Evolutionary conservation across 306 rosid species (phyloP).

Genomic region (Vigna mungo): DNA sequence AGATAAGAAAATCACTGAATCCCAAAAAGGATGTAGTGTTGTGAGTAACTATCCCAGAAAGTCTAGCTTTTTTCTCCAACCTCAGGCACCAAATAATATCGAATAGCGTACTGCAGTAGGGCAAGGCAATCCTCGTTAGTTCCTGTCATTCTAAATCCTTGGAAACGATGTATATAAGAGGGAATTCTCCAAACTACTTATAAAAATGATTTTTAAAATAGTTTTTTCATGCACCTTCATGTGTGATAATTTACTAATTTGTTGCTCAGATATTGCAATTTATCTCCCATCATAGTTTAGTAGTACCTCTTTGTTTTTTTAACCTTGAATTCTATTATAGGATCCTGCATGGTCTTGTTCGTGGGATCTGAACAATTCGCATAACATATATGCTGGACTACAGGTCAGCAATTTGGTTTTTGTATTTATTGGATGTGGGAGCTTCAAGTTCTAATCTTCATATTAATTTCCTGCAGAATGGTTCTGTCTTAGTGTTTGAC

Average conservation of each 20-base stretch:
- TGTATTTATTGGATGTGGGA: conserved; percentile 18
- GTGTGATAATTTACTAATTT: conserved; percentile 1
- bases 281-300: conserved; percentile 13
- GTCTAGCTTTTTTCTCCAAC: conserved; percentile 23
- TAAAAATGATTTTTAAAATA: background rate
- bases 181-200: background rate
- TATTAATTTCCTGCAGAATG: conserved; percentile 67
- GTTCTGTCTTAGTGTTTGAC: conserved; percentile 79
- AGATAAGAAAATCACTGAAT: conserved; percentile 19
- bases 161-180: background rate
- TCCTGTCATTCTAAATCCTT: background rate
- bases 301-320: conserved; percentile 24
- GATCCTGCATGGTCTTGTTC: conserved; percentile 93
- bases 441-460: conserved; percentile 37
- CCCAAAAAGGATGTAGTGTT: conserved; percentile 18
- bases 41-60: conserved; percentile 14
- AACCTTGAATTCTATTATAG: conserved; percentile 55
- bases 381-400: conserved; percentile 80
- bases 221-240: background rate
- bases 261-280: conserved; percentile 15
- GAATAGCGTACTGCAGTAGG: background rate
- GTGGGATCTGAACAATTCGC: conserved; percentile 74
- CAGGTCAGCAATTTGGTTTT: conserved; percentile 63
- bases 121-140: background rate
- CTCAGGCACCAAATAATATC: background rate